These are phyloP conservation scores for Peribolospora kevripleyi DNA, from an alignment of 768 basidiomycete genomes.

Conservation along the genomic window DNA sequence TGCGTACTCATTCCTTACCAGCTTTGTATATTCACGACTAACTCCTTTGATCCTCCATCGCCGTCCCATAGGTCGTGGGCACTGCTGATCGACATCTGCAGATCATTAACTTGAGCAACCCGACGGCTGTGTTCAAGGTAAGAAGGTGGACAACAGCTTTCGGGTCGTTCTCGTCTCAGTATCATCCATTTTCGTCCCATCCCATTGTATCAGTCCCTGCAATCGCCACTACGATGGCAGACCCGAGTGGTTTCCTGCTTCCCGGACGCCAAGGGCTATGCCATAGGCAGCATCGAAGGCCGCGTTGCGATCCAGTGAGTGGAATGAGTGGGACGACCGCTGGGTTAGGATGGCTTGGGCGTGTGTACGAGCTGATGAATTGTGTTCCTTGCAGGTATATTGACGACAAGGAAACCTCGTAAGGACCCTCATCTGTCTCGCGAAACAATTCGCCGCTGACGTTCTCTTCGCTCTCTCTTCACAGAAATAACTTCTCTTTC, in stretches of 20 bases:
- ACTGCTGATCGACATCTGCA: slow-evolving; percentile 81
- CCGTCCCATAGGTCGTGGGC: slow-evolving; percentile 37
- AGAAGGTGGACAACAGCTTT: slow-evolving; percentile 39
- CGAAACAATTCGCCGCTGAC: too few relatives aligned
- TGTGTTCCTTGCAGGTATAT: too few relatives aligned
- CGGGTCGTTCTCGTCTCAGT: slow-evolving; percentile 1
- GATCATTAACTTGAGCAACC: slow-evolving; percentile 66
- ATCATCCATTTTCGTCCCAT: not conserved
- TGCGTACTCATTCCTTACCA: not conserved
- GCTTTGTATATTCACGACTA: too few relatives aligned
- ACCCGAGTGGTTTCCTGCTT: slow-evolving; percentile 68
- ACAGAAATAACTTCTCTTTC: too few relatives aligned
- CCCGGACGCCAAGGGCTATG: slow-evolving; percentile 51
- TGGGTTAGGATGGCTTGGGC: too few relatives aligned
- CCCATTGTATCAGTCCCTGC: slow-evolving; percentile 32
- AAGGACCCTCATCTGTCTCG: too few relatives aligned
- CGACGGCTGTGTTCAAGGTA: slow-evolving; percentile 26
- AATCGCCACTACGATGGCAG: slow-evolving; percentile 81
- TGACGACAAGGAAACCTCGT: too few relatives aligned
- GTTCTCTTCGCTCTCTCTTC: too few relatives aligned
- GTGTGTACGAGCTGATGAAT: too few relatives aligned
- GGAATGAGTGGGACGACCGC: too few relatives aligned
- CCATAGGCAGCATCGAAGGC: slow-evolving; percentile 59
- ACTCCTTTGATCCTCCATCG: slow-evolving; percentile 9
- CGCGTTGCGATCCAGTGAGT: too few relatives aligned